Base-by-base conservation (phyloP, 2,329 filamentous ascomycete species). In the Periconia sp. region DNA sequence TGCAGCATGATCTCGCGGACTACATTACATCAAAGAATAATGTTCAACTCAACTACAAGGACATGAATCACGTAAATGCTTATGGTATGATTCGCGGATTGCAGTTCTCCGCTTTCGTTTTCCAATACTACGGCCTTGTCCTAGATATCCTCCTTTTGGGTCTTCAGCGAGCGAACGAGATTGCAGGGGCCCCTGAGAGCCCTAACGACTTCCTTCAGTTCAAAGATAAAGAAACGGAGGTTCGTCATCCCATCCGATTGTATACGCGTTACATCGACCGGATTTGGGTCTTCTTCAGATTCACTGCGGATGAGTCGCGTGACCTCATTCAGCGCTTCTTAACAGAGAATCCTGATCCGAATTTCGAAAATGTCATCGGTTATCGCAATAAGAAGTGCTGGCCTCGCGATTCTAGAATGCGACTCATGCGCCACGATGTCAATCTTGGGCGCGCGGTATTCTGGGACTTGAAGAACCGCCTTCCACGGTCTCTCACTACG, bases 21-120 rank as follows among this genome's bases (percentile, higher is more conserved):
- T 99, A 99, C 77, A 99, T 99, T 69, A 97, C 93, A 1, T 92
- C 93, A 37, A 99, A 99, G 84, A 99, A 99, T 81, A 99, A 99
- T 70, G 94, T 99, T 13, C 93, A 97, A 73, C 84, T 99, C 58
- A 97, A 95, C 58, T 99, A 99, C 81, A 99, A 99, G 79, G 94
- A 99, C 66, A 99, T 99, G 94, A 97, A 97, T 70, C 94, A 99
- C 69, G 94, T 95, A 71, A 99, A 99, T 77, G 95, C 91, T 71
- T 99, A 97, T 71, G 94, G 94, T 63, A 90, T 99, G 89, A 97
- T 99, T 66, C 91, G 94, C 67, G 94, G 95, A 63, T 82, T 99
- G 15, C 95, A 99, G 63, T 99, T 99, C 77, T 97, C 94, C 1
- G 94, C 91, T 0, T 99, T 99, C 59, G 94, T 99, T 19, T 99